Evolutionary conservation across 1,284 basidiomycete genomes (phyloP).

Genomic region (Cryptococcus sp.): DNA sequence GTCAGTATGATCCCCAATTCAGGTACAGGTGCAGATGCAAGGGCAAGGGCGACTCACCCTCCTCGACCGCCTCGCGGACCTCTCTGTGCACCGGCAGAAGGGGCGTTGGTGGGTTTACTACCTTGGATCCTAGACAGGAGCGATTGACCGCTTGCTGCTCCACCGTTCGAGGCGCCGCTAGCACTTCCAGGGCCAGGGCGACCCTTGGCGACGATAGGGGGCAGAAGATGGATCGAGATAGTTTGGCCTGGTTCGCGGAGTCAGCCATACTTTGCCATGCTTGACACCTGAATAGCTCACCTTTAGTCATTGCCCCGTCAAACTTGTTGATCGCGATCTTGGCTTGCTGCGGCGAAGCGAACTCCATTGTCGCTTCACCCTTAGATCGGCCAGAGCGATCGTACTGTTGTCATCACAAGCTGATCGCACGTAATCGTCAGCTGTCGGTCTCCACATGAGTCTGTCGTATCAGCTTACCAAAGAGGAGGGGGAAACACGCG

Average conservation of each 20-base stretch:
- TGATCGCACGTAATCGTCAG: no score
- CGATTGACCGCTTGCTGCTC: conserved; percentile 19
- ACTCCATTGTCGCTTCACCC: conserved; percentile 80
- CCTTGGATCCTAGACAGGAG: conserved; percentile 34
- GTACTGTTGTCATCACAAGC: conserved; percentile 63
- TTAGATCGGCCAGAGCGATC: conserved; percentile 92
- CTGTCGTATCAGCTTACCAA: conserved; percentile 33
- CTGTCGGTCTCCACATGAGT: background rate
- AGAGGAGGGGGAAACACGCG: conserved; percentile 23
- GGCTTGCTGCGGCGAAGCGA: conserved; percentile 76
- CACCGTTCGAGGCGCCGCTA: conserved; percentile 3
- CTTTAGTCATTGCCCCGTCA: conserved; percentile 87
- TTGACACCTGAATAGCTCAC: conserved; percentile 57
- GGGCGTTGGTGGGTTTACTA: background rate
- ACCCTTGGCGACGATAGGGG: conserved; percentile 23
- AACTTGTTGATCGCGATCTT: conserved; percentile 81
- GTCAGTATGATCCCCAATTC: background rate
- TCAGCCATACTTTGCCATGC: background rate
- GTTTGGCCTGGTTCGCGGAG: conserved; percentile 65
- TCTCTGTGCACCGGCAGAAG: conserved; percentile 7
- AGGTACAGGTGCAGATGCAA: no score
- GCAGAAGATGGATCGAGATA: conserved; percentile 67
- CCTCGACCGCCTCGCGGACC: conserved; percentile 33
- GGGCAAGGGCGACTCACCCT: conserved; percentile 23
- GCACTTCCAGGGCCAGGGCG: conserved; percentile 6